phyloP scores from a whole-genome alignment of 306 rosid genomes.

The Fragaria vesca region DNA sequence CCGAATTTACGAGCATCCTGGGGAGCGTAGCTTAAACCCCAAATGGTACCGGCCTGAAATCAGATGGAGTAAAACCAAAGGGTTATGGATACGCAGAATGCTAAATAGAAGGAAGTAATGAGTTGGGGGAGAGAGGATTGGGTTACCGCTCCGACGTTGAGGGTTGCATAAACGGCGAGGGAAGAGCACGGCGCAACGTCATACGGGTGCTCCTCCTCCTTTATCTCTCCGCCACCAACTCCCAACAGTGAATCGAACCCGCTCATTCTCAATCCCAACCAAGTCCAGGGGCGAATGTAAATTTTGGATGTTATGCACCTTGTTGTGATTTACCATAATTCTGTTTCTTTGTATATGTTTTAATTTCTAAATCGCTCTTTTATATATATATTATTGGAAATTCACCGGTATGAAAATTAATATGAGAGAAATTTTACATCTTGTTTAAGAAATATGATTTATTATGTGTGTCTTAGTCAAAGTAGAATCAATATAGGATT shows the following conservation, averaged over 20 bases:
- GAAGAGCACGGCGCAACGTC: slow-evolving; percentile 66
- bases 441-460: no score
- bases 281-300: no score
- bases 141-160: slow-evolving; percentile 71
- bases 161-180: slow-evolving; percentile 48
- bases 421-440: no score
- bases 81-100: neutral
- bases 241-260: neutral
- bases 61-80: neutral
- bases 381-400: no score
- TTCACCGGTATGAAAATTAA: no score
- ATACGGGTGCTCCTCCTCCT: slow-evolving; percentile 54
- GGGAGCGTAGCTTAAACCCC: slow-evolving; percentile 84
- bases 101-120: neutral
- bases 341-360: no score
- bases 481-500: no score
- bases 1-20: slow-evolving; percentile 67
- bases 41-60: slow-evolving; percentile 84
- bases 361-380: no score
- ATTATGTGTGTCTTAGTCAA: no score
- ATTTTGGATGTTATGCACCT: no score
- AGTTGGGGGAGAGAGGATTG: neutral
- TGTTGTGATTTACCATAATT: no score
- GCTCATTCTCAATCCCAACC: neutral
- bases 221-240: slow-evolving; percentile 33